Conservation (phyloP, 1,284 basidiomycete genomes). For the Boletus albobrunnescens region DNA sequence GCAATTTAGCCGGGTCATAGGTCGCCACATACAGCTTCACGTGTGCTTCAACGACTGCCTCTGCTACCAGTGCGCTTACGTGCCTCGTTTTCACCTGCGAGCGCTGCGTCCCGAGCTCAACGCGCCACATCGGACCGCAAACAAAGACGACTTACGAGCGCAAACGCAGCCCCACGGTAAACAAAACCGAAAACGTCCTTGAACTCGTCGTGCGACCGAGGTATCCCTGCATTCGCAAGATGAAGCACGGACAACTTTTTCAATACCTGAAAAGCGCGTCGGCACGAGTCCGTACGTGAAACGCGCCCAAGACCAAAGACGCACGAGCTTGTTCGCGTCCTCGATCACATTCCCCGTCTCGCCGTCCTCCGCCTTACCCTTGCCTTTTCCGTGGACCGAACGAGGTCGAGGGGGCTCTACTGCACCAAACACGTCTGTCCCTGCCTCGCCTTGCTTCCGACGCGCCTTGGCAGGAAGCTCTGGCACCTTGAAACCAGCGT, state of each 20-base stretch:
- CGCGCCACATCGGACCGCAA: not conserved
- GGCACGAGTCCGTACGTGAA: not conserved
- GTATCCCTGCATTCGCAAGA: constrained; percentile 42
- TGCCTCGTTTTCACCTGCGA: constrained; percentile 36
- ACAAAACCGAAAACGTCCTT: constrained; percentile 52
- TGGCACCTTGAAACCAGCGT: constrained; percentile 47
- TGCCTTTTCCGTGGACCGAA: constrained; percentile 22
- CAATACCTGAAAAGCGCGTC: constrained; percentile 36
- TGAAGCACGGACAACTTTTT: constrained; percentile 41
- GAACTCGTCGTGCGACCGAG: constrained; percentile 58
- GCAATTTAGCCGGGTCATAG: not conserved
- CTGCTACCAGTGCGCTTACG: constrained; percentile 27
- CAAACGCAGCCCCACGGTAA: constrained; percentile 53
- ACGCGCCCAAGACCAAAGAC: constrained; percentile 10
- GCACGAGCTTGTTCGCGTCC: constrained; percentile 42
- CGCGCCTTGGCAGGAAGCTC: constrained; percentile 36
- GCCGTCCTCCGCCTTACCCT: constrained; percentile 19
- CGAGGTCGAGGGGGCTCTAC: constrained; percentile 23
- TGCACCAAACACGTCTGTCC: constrained; percentile 51
- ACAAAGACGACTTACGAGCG: constrained; percentile 42
- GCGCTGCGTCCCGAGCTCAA: constrained; percentile 34
- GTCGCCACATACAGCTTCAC: constrained; percentile 42
- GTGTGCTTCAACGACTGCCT: constrained; percentile 42
- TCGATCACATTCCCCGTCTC: constrained; percentile 31
- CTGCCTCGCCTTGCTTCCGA: constrained; percentile 27